These are phyloP conservation scores for Polyporus arcularius DNA, from an alignment of 768 basidiomycete species.

Conservation along the genomic window DNA sequence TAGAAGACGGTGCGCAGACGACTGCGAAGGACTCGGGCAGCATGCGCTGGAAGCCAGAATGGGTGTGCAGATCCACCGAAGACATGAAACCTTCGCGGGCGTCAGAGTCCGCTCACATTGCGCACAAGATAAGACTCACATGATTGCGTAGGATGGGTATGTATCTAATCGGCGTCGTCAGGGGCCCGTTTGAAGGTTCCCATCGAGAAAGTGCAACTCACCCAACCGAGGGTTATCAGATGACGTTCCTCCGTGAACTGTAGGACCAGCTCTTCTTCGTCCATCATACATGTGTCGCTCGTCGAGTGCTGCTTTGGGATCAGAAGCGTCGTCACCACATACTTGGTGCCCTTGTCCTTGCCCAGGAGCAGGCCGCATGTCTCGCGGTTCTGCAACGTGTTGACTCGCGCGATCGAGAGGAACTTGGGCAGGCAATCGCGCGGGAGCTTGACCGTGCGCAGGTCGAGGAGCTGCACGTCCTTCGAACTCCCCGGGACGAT, in stretches of 20 bases:
- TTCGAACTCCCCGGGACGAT: slow-evolving; percentile 30
- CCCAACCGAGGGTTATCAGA: slow-evolving; percentile 91
- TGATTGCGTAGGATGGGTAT: slow-evolving; percentile 89
- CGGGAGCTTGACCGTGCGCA: slow-evolving; percentile 71
- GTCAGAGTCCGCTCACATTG: slow-evolving; percentile 6
- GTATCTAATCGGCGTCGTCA: slow-evolving; percentile 56
- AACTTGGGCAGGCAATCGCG: slow-evolving; percentile 75
- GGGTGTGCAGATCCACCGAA: slow-evolving; percentile 90
- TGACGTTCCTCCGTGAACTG: slow-evolving; percentile 81
- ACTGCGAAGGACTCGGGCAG: slow-evolving; percentile 92
- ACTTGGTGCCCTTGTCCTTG: slow-evolving; percentile 59
- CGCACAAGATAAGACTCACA: slow-evolving; percentile 48
- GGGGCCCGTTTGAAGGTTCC: background rate
- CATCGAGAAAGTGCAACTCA: slow-evolving; percentile 37
- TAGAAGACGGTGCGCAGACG: slow-evolving; percentile 82
- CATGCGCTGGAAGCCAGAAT: slow-evolving; percentile 87
- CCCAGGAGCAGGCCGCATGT: slow-evolving; percentile 88
- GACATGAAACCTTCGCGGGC: slow-evolving; percentile 78
- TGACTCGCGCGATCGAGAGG: slow-evolving; percentile 72
- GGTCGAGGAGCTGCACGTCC: slow-evolving; percentile 40
- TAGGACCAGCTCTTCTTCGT: slow-evolving; percentile 84
- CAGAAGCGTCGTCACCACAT: slow-evolving; percentile 74
- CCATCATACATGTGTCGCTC: slow-evolving; percentile 91
- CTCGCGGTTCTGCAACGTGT: slow-evolving; percentile 78
- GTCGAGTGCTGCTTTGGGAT: slow-evolving; percentile 90